Evolutionary conservation across 345 rosid genomes (phyloP).

Genomic region (Kandelia obovata): DNA sequence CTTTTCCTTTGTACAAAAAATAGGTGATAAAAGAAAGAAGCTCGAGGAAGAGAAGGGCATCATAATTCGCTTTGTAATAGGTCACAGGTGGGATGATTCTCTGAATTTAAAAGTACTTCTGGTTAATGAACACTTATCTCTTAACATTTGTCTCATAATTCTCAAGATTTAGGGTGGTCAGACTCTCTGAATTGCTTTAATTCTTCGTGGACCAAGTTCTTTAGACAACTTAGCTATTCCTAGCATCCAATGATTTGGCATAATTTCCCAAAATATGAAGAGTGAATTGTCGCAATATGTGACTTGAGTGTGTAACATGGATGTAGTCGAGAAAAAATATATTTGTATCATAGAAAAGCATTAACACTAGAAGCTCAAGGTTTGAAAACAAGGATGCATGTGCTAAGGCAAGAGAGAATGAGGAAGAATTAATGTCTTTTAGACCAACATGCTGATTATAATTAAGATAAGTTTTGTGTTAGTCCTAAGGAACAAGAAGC

Average conservation of each 20-base stretch:
- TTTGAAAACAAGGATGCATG: neutral
- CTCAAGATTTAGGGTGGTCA: neutral
- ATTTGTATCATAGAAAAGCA: too few species aligned
- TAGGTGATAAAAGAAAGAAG: conserved; percentile 81
- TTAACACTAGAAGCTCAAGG: too few species aligned
- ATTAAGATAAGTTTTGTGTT: too few species aligned
- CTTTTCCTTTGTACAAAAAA: conserved; percentile 2
- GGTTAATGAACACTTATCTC: neutral
- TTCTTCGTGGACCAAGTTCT: too few species aligned
- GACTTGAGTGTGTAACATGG: too few species aligned
- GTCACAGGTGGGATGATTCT: conserved; percentile 64
- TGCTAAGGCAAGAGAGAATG: neutral
- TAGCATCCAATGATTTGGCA: too few species aligned
- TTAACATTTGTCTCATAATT: neutral
- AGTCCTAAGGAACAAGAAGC: too few species aligned
- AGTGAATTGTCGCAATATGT: neutral
- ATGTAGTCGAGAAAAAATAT: too few species aligned
- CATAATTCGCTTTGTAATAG: conserved; percentile 89
- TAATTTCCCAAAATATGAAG: neutral
- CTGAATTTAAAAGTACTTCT: conserved; percentile 4
- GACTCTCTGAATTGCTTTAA: neutral
- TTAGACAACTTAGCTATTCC: too few species aligned
- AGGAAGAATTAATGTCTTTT: neutral
- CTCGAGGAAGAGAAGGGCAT: conserved; percentile 99
- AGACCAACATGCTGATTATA: too few species aligned